Base-by-base conservation (phyloP, 225 moss, liverwort and hornwort genomes). In the Rhytidiadelphus loreus region DNA sequence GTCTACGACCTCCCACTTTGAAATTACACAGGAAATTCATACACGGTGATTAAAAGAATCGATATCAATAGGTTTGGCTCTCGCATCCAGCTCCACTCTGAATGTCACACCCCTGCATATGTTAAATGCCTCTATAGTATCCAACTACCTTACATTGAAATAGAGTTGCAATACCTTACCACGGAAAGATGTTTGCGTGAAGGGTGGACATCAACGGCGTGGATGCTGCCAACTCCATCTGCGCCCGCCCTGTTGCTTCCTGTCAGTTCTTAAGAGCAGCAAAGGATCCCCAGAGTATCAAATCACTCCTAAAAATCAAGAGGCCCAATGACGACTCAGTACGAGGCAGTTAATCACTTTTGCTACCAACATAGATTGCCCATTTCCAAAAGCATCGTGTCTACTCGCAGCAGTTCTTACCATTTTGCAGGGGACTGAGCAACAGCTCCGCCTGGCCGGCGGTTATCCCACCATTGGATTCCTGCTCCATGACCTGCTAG, bases 401-500 rank as follows among this genome's bases (percentile, higher is more conserved):
- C 70, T 37, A 16, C 37, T 69, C 63, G 58, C 81, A 81, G 81
- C 58, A 77, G 77, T 76, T 84, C 91, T 90, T 89, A 98, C 98
- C 98, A 96, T 91, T 97, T 97, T 28, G 97, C 88, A 87, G 97
- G 98, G 53, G 98, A 98, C 84, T 96, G 97, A 25, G 95, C 95
- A 84, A 96, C 97, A 76, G 98, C 95, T 90, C 94, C 94, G 12
- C 96, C 98, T 39, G 97, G 95, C 37, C 97, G 93, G 70, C 98
- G 97, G 68, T 89, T 96, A 87, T 98, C 98, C 98, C 98, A 98
- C 96, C 98, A 98, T 89, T 97, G 97, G 68, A 98, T 91, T 90
- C 95, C 94, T 82, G 97, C 94, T 64, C 98, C 97, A 83, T 94
- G 89, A 37, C 97, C 97, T n/a, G 94, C 96, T 56, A 97, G 93